Conservation (phyloP, 306 rosid genomes). For the Vigna reflexopilosa region DNA sequence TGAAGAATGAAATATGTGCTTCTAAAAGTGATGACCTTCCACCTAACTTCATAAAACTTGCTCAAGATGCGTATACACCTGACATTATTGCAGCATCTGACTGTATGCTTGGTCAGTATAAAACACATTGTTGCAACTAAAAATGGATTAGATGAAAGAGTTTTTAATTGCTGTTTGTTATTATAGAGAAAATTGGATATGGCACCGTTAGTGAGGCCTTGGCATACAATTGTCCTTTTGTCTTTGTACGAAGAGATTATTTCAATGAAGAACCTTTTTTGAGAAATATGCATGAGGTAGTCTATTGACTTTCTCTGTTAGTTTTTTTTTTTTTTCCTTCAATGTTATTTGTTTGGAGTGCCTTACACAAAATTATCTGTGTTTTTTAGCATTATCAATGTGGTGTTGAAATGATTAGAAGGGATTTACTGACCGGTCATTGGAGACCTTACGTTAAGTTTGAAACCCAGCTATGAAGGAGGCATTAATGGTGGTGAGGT, state of each 20-base stretch:
- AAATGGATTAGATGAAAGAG: conserved; percentile 38
- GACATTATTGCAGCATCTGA: conserved; percentile 93
- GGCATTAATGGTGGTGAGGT: no score
- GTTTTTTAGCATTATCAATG: conserved; percentile 73
- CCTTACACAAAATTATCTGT: conserved; percentile 35
- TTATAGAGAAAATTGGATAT: conserved; percentile 95
- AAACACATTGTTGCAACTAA: conserved; percentile 19
- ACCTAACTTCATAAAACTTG: conserved; percentile 75
- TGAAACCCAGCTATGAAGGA: conserved; percentile 37
- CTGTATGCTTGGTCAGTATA: conserved; percentile 92
- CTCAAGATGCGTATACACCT: conserved; percentile 89
- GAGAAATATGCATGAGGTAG: conserved; percentile 98
- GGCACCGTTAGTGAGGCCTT: conserved; percentile 96
- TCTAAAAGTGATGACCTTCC: conserved; percentile 82
- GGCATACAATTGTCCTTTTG: conserved; percentile 91
- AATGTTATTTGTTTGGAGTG: background rate
- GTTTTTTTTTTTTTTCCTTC: conserved; percentile 25
- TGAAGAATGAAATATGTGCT: conserved; percentile 57
- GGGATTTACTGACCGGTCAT: conserved; percentile 96
- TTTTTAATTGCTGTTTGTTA: conserved; percentile 13
- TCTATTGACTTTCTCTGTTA: conserved; percentile 29
- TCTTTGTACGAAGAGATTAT: conserved; percentile 96
- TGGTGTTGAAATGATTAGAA: conserved; percentile 98
- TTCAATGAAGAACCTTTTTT: conserved; percentile 97
- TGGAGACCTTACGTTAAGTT: conserved; percentile 96